Conservation (phyloP, 1,284 basidiomycete species). For the Cystobasidiaceae sp. region DNA sequence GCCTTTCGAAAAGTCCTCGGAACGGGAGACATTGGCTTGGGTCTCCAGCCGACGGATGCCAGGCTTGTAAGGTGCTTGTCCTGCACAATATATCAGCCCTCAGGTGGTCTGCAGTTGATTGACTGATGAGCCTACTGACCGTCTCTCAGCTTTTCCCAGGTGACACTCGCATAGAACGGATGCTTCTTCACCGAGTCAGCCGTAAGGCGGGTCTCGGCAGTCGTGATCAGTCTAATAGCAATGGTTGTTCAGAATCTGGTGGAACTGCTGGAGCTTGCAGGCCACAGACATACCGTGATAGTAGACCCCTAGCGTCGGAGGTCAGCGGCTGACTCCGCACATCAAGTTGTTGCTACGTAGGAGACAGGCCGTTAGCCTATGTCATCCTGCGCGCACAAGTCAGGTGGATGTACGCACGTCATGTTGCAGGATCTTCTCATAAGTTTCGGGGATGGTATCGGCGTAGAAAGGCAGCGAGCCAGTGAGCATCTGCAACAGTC, state of each 20-base stretch:
- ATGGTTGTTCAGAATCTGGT: too few relatives aligned
- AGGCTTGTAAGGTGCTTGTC: background rate
- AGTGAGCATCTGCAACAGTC: slow-evolving; percentile 60
- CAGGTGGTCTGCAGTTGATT: background rate
- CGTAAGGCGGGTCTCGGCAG: too few relatives aligned
- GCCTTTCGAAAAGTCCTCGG: background rate
- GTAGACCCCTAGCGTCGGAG: too few relatives aligned
- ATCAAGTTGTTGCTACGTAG: too few relatives aligned
- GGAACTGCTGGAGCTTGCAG: too few relatives aligned
- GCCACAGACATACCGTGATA: too few relatives aligned
- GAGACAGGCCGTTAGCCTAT: background rate
- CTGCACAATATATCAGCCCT: background rate
- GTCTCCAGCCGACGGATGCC: background rate
- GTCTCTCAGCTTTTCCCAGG: background rate
- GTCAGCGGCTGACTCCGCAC: too few relatives aligned
- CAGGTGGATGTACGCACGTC: slow-evolving; percentile 57
- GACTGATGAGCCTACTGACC: background rate
- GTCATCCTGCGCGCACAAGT: too few relatives aligned
- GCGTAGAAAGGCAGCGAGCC: slow-evolving; percentile 83
- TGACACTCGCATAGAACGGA: background rate
- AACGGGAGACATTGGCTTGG: background rate
- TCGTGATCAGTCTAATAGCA: too few relatives aligned
- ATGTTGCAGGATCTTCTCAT: slow-evolving; percentile 70
- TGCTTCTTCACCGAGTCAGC: too few relatives aligned
- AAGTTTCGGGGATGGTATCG: slow-evolving; percentile 71